Evolutionary conservation across 768 basidiomycete genomes (phyloP).

Genomic region (Amyloporia xantha): DNA sequence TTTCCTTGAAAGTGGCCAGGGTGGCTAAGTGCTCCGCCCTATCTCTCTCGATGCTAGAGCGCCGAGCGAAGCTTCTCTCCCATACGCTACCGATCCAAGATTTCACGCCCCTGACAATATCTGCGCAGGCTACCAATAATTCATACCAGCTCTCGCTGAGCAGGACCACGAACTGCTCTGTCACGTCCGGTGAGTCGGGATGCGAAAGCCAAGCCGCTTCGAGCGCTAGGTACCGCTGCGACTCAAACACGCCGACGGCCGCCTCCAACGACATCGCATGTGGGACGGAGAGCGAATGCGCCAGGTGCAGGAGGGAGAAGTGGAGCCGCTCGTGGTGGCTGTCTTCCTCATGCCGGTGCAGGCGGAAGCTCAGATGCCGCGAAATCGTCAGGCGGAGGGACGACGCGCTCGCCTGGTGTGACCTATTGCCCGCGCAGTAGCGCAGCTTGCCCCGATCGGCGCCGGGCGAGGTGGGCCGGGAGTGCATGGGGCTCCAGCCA

Average conservation of each 20-base stretch:
- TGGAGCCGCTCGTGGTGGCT: slow-evolving; percentile 17
- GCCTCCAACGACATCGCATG: slow-evolving; percentile 29
- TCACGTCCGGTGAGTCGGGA: slow-evolving; percentile 38
- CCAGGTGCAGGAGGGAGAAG: slow-evolving; percentile 21
- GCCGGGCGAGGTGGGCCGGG: background rate
- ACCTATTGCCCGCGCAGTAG: background rate
- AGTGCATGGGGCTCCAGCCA: slow-evolving; percentile 3
- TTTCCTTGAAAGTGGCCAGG: slow-evolving; percentile 31
- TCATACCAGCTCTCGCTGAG: slow-evolving; percentile 48
- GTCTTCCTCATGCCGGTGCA: slow-evolving; percentile 13
- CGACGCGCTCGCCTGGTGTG: background rate
- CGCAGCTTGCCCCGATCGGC: background rate
- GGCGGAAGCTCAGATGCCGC: slow-evolving; percentile 10
- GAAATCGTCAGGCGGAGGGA: slow-evolving; percentile 15
- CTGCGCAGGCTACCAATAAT: slow-evolving; percentile 39
- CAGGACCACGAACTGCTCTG: slow-evolving; percentile 36
- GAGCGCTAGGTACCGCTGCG: slow-evolving; percentile 60
- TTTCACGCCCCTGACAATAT: slow-evolving; percentile 34
- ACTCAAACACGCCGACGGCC: slow-evolving; percentile 70
- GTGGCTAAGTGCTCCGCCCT: slow-evolving; percentile 31
- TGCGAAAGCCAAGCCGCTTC: slow-evolving; percentile 50
- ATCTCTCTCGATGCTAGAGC: slow-evolving; percentile 23
- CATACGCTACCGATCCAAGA: slow-evolving; percentile 43
- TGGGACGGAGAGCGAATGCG: slow-evolving; percentile 15
- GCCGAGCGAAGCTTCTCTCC: slow-evolving; percentile 31